A percentile compares a stretch with the other conserved stretches of the same genome.
Conservation (phyloP, 805 yeast species). For the Teunomyces panamensis region DNA sequence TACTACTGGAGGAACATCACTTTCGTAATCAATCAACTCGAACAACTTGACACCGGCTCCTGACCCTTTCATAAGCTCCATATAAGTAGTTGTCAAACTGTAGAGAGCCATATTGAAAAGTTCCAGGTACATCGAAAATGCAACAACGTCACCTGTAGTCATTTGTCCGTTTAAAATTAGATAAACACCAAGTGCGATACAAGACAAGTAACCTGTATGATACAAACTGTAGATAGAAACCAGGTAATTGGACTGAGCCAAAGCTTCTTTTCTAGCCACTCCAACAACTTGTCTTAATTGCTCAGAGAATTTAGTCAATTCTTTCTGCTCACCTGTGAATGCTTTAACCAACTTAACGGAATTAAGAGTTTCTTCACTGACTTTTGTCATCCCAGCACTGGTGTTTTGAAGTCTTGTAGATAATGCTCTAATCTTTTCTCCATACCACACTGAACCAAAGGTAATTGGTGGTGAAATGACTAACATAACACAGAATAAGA, state of each 20-base stretch:
- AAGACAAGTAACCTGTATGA: constrained; percentile 42
- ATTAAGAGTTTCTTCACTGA: constrained; percentile 42
- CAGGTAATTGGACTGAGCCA: constrained; percentile 43
- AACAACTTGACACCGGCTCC: constrained; percentile 46
- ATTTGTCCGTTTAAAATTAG: constrained; percentile 40
- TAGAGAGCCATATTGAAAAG: constrained; percentile 43
- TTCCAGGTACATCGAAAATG: constrained; percentile 46
- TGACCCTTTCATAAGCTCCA: constrained; percentile 47
- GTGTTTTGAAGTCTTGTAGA: constrained; percentile 43
- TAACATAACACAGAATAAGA: constrained; percentile 42
- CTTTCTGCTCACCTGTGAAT: constrained; percentile 42
- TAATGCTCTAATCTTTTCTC: constrained; percentile 40
- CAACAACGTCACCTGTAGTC: constrained; percentile 48
- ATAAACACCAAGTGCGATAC: constrained; percentile 42
- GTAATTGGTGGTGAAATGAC: constrained; percentile 46
- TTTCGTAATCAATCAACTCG: constrained; percentile 38
- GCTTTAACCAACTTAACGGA: constrained; percentile 43
- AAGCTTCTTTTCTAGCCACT: constrained; percentile 44
- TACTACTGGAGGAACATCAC: constrained; percentile 33
- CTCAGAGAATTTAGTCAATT: constrained; percentile 35
- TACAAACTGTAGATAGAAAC: constrained; percentile 42
- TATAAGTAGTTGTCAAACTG: constrained; percentile 43
- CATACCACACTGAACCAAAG: constrained; percentile 44
- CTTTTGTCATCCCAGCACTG: constrained; percentile 43
- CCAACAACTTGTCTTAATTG: constrained; percentile 38